Percentiles rank a stretch among this genome's conserved stretches.
phyloP scores from a whole-genome alignment of 2,329 filamentous ascomycete genomes.

The Claviceps sorghi region DNA sequence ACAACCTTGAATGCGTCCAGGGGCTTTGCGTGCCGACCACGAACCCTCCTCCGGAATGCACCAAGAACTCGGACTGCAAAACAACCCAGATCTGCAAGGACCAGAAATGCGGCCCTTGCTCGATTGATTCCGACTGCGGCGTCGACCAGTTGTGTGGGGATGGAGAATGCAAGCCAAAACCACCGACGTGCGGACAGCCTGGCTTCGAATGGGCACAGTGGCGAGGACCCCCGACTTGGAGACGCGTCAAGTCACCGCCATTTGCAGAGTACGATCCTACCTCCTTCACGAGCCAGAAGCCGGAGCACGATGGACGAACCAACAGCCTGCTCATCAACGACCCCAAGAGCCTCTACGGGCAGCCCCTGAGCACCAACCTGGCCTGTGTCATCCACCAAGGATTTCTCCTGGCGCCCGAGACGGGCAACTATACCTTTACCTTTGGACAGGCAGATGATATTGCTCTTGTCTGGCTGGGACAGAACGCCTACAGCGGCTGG shows the following conservation, averaged over 20 bases:
- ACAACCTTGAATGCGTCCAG: slow-evolving; percentile 2
- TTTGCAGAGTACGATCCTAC: slow-evolving; percentile 6
- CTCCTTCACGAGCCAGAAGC: slow-evolving; percentile 2
- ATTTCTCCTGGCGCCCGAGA: slow-evolving; percentile 7
- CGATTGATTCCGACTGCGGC: slow-evolving; percentile 3
- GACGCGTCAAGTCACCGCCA: slow-evolving; percentile 7
- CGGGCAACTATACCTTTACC: slow-evolving; percentile 6
- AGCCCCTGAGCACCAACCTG: slow-evolving; percentile 3
- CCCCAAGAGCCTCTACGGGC: slow-evolving; percentile 2
- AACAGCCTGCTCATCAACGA: slow-evolving; percentile 6
- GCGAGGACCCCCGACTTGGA: slow-evolving; percentile 5
- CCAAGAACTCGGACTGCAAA: slow-evolving; percentile 7
- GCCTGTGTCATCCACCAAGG: slow-evolving; percentile 7
- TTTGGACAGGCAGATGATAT: slow-evolving; percentile 8
- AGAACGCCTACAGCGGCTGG: slow-evolving; percentile 6
- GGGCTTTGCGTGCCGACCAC: slow-evolving; percentile 4
- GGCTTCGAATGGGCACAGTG: slow-evolving; percentile 8
- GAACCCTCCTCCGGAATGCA: slow-evolving; percentile 3
- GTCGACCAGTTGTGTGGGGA: slow-evolving; percentile 3
- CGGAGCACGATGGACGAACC: slow-evolving; percentile 5
- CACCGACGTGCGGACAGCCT: slow-evolving; percentile 7
- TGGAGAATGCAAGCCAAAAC: slow-evolving; percentile 5
- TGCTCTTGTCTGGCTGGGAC: slow-evolving; percentile 6
- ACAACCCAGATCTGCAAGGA: slow-evolving; percentile 5
- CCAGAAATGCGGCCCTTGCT: slow-evolving; percentile 5